These are phyloP conservation scores for Serendipita indica DNA, from an alignment of 768 basidiomycete species.

Conservation along the genomic window DNA sequence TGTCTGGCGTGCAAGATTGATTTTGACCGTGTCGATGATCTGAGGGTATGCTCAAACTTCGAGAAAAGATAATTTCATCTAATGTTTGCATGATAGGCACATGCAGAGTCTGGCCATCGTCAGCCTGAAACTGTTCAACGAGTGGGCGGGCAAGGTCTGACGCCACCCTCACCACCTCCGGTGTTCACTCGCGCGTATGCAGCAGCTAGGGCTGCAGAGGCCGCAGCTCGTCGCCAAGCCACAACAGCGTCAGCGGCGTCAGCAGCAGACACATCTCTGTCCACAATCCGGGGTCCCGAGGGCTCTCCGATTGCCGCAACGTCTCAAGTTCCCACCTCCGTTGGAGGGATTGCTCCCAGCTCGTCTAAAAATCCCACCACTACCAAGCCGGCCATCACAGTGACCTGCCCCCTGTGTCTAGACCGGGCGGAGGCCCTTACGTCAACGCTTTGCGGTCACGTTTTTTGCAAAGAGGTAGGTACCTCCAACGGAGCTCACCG, in stretches of 20 bases:
- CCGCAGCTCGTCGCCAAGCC: neutral
- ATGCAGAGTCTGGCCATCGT: neutral
- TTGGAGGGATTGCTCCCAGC: neutral
- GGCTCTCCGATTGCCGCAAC: neutral
- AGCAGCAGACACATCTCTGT: neutral
- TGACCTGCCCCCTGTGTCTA: constrained; percentile 6
- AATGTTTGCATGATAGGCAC: neutral
- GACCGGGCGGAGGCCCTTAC: neutral
- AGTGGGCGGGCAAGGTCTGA: neutral
- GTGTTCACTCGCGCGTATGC: neutral
- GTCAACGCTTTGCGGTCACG: constrained; percentile 1
- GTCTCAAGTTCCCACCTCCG: neutral
- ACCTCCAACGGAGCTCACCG: neutral
- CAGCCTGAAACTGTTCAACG: neutral
- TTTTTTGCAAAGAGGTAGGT: constrained; percentile 9
- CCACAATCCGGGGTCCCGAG: neutral
- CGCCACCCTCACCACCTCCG: neutral
- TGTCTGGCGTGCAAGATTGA: neutral
- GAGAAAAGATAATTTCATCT: neutral
- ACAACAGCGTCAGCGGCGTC: neutral
- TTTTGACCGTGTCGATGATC: neutral
- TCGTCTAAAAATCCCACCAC: neutral
- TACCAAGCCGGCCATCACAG: neutral
- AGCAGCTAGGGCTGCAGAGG: neutral
- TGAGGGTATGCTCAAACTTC: neutral